Conservation (phyloP, 2,329 filamentous ascomycete genomes). For the Penicillium sp. region DNA sequence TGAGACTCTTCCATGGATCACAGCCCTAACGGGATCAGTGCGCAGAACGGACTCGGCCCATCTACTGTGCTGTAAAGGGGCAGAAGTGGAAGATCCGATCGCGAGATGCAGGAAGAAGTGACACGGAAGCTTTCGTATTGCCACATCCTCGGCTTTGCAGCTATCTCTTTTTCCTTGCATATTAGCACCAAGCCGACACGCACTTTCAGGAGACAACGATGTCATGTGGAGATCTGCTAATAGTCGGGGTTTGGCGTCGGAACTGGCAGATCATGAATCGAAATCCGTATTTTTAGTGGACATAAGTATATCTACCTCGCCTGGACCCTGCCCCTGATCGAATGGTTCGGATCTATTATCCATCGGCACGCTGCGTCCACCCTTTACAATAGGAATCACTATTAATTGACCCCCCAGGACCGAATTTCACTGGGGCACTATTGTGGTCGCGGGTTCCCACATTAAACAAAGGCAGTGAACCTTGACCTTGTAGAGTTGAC, state of each 20-base stretch:
- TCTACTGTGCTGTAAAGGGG: conserved; percentile 6
- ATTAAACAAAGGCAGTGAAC: not conserved
- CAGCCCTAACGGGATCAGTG: conserved; percentile 15
- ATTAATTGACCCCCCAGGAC: not conserved
- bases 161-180: conserved; percentile 26
- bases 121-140: conserved; percentile 21
- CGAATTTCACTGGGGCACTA: not conserved
- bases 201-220: conserved; percentile 5
- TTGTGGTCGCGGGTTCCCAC: not conserved
- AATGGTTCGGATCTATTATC: conserved; percentile 13
- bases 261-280: conserved; percentile 2
- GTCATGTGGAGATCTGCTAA: conserved; percentile 13
- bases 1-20: not conserved
- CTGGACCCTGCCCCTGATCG: not conserved
- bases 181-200: conserved; percentile 10
- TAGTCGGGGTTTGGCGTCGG: conserved; percentile 5
- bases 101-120: conserved; percentile 10
- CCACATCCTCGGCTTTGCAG: conserved; percentile 20
- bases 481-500: not conserved
- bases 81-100: conserved; percentile 12
- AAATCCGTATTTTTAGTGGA: not conserved
- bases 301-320: conserved; percentile 12
- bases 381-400: not conserved
- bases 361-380: conserved; percentile 8
- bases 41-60: conserved; percentile 11